Evolutionary conservation across 1,139 yeast species (phyloP), one percentile per base, ranked within the genome.

Genomic region (Meyerozyma sp.): DNA sequence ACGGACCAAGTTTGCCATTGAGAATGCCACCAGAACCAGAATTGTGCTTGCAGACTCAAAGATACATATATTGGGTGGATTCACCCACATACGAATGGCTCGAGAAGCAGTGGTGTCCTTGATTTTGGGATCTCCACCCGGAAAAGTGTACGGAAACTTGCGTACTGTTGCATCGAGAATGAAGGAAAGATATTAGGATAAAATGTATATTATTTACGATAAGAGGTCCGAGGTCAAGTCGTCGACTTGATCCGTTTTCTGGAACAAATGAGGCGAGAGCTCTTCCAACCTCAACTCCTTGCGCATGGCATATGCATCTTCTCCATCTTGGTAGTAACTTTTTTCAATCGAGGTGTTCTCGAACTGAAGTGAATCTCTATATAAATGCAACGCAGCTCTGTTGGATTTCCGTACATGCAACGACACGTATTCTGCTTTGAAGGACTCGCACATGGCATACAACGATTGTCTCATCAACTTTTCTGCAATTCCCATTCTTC

Each of bases 121-220:
- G 61, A 93, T 93, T 70, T 78, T 93, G 59, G 99, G 99, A 70
- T 85, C 95, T 47, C 98, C 98, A 40, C 98, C 98, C 39, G 98
- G 98, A 50, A 93, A 93, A 69, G 96, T 93, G 47, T 93, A 93
- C 64, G 98, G 98, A 53, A 93, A 93, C 67, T 77, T 94, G 63
- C 87, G 98, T 69, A 90, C 95, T 37, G 94, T 94, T 55, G 96
- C 98, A 43, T 88, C 97, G 20, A 81, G 98, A 70, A 79, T 94
- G 84, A 93, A 94, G 73, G 98, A 94, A 69, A 81, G 98, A 59
- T 93, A 87, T 65, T 93, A 71, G 60, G 14, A 21, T 26, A 20
- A 2, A n/a, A 39, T 28, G 36, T 28, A 39, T 39, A 28, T 39
- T 28, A 28, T 11, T 34, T 34, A 34, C 26, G 37, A 18, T 36